Evolutionary conservation across 345 rosid species (phyloP).

Genomic region (Syzygium jambos): DNA sequence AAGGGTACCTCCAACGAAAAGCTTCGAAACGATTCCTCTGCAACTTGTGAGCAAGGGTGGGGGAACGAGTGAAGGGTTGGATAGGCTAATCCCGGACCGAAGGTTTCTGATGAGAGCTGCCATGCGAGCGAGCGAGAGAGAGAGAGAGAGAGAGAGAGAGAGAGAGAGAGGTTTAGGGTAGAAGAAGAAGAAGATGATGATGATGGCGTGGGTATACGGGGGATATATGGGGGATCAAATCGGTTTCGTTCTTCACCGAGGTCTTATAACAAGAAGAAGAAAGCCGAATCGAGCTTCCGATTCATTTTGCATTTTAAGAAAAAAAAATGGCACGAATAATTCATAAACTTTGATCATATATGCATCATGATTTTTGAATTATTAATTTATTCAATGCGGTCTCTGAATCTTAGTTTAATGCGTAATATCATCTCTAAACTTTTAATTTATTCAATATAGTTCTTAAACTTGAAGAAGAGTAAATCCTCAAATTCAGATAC

Average conservation of each 20-base stretch:
- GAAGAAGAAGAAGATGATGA: neutral
- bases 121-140: neutral
- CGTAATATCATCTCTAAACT: too few species aligned
- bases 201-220: neutral
- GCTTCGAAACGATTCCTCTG: constrained; percentile 66
- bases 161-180: neutral
- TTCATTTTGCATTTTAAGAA: neutral
- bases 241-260: neutral
- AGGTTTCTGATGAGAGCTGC: constrained; percentile 46
- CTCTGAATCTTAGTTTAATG: too few species aligned
- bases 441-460: neutral
- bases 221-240: too few species aligned
- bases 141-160: neutral
- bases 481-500: too few species aligned
- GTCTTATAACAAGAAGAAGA: neutral
- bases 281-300: neutral
- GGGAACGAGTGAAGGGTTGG: constrained; percentile 4
- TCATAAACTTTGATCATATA: rapidly evolving
- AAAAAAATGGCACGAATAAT: rapidly evolving
- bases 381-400: neutral
- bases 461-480: neutral
- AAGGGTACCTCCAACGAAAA: constrained; percentile 43
- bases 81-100: neutral
- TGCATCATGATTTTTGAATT: rapidly evolving
- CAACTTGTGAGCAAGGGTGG: constrained; percentile 17